Evolutionary conservation across 345 rosid species (phyloP).

Genomic region (Ceriops tagal): DNA sequence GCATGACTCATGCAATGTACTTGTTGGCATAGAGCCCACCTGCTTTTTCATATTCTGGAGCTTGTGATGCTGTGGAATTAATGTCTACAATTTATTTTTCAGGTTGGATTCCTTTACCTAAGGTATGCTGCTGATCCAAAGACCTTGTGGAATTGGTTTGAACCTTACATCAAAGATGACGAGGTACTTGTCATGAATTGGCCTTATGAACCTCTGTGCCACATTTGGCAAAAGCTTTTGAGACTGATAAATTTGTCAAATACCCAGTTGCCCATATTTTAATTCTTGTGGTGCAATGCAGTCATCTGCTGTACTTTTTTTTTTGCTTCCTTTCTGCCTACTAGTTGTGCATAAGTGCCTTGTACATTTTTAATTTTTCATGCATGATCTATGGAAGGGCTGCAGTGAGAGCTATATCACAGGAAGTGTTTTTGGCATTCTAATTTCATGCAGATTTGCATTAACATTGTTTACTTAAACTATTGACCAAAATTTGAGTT

Average conservation of each 20-base stretch:
- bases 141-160: constrained; percentile 93
- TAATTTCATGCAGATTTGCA: too few relatives aligned
- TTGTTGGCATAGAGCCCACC: neutral
- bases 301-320: neutral
- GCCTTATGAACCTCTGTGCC: neutral
- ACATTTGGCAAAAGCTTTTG: too few relatives aligned
- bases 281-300: neutral
- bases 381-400: too few relatives aligned
- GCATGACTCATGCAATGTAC: neutral
- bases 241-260: too few relatives aligned
- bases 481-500: too few relatives aligned
- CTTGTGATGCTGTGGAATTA: constrained; percentile 3
- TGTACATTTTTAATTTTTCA: neutral
- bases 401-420: too few relatives aligned
- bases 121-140: constrained; percentile 95
- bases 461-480: too few relatives aligned
- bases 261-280: too few relatives aligned
- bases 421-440: too few relatives aligned
- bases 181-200: constrained; percentile 50
- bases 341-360: neutral
- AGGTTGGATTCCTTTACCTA: constrained; percentile 93
- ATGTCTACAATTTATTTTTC: constrained; percentile 29
- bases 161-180: constrained; percentile 81
- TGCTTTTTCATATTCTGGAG: neutral
- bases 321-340: neutral